Base-by-base conservation (phyloP, 2,329 filamentous ascomycete genomes). In the Pseudogymnoascus sp. region DNA sequence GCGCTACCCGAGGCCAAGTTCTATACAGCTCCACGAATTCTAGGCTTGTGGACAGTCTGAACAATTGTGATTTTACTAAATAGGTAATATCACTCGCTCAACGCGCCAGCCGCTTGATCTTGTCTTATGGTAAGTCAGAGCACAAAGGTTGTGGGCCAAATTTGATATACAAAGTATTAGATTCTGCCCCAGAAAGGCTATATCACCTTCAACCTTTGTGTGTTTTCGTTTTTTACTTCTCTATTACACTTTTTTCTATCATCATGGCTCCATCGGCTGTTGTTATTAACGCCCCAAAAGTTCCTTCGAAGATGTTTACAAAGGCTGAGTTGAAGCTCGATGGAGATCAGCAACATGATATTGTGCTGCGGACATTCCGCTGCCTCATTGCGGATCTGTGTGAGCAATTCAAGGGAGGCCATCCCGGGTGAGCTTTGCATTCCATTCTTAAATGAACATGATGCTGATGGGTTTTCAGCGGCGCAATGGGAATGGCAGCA, bases 361-460 rank as follows among this genome's bases (percentile, higher is more conserved):
- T 81, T 18, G 82, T 86, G 1, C 73, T 89, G 60, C 80, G 79
- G 67, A 82, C 82, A 5, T 87, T 88, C 70, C 78, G 86, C 62
- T 75, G 82, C 60, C 74, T 89, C 31, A 85, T 89, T 64, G 84
- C 86, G 50, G 87, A 90, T 70, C 74, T 90, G 2, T 89, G 85
- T 69, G 80, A 89, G 71, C 86, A 89, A 67, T 90, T 88, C 73
- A 83, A 83, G 66, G 85, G 85, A 37, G 87, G 87, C 0, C 87
- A 89, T 70, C 86, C 86, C 16, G 86, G 86, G 82, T 86, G 76
- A 68, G 78, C 62, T 47, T n/a, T 44, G 18, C 6, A 11, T 21
- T 44, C 7, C 18, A 12, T 44, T 44, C 11, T 44, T 35, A 14
- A 44, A 21, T 23, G 3, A 4, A 21, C 10, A 12, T 21, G 40